A percentile compares a stretch with the other conserved stretches of the same genome.
phyloP scores from a whole-genome alignment of 2,329 filamentous ascomycete species.

The Acephala macrosclerotiorum region DNA sequence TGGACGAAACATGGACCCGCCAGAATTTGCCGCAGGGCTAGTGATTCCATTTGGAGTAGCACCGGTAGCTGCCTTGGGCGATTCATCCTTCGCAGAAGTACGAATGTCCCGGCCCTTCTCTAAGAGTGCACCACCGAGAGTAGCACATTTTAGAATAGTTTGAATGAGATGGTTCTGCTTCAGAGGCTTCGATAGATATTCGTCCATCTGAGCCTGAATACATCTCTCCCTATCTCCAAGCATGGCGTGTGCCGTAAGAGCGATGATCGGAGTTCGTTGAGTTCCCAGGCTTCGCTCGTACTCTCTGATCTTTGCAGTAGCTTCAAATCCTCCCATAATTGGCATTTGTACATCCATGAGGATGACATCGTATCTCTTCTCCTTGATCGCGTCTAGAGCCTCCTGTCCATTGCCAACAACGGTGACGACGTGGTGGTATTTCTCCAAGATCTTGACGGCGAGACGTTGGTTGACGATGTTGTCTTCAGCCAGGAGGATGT shows the following conservation, averaged over 20 bases:
- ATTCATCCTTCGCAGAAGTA: slow-evolving; percentile 42
- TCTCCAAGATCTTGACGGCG: slow-evolving; percentile 95
- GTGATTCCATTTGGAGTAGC: slow-evolving; percentile 28
- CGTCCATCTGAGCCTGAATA: slow-evolving; percentile 98
- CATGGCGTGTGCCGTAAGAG: slow-evolving; percentile 97
- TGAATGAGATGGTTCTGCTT: slow-evolving; percentile 98
- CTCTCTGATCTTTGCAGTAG: slow-evolving; percentile 94
- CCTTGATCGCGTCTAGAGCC: slow-evolving; percentile 90
- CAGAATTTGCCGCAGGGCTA: slow-evolving; percentile 30
- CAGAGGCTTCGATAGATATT: slow-evolving; percentile 95
- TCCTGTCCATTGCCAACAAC: slow-evolving; percentile 96
- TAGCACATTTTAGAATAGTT: slow-evolving; percentile 96
- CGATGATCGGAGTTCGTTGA: slow-evolving; percentile 92
- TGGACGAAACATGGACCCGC: slow-evolving; percentile 50
- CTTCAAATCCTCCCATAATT: slow-evolving; percentile 98
- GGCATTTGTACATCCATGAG: slow-evolving; percentile 99
- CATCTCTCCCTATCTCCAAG: slow-evolving; percentile 97
- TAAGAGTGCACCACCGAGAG: slow-evolving; percentile 82
- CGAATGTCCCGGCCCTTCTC: slow-evolving; percentile 75
- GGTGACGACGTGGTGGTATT: slow-evolving; percentile 91
- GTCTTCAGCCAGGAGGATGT: slow-evolving; percentile 94
- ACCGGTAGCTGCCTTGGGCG: slow-evolving; percentile 26
- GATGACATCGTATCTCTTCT: slow-evolving; percentile 93
- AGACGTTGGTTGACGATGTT: slow-evolving; percentile 97
- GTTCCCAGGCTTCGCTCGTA: slow-evolving; percentile 85